Percentiles rank a stretch among this genome's conserved stretches.
Evolutionary conservation across 2,329 filamentous ascomycete species (phyloP).

Genomic region (Hypoxylon sp.): DNA sequence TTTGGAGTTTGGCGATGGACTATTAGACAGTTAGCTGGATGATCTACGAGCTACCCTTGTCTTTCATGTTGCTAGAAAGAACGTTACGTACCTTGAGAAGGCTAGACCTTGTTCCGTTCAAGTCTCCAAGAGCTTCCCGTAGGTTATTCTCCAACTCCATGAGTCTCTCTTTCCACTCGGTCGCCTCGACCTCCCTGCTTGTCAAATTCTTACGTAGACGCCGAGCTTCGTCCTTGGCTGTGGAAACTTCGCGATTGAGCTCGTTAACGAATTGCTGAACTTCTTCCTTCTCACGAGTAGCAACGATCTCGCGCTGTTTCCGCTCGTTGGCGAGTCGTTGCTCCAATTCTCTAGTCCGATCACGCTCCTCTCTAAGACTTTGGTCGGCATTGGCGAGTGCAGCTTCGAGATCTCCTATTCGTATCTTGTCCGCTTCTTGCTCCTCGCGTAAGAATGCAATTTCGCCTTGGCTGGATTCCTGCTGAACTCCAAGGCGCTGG

Average conservation of each 20-base stretch:
- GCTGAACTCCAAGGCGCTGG: slow-evolving; percentile 87
- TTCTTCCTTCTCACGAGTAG: slow-evolving; percentile 91
- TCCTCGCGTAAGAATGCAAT: slow-evolving; percentile 96
- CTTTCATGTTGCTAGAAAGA: not conserved
- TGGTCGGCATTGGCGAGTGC: slow-evolving; percentile 84
- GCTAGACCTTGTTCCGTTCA: slow-evolving; percentile 86
- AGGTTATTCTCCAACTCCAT: slow-evolving; percentile 92
- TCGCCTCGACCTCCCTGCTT: slow-evolving; percentile 87
- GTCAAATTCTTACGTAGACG: slow-evolving; percentile 85
- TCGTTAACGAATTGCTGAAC: slow-evolving; percentile 94
- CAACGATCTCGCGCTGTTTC: slow-evolving; percentile 87
- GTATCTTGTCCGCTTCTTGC: slow-evolving; percentile 97
- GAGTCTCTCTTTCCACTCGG: slow-evolving; percentile 90
- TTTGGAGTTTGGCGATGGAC: slow-evolving; percentile 88
- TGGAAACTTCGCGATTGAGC: slow-evolving; percentile 85
- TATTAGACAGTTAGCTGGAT: slow-evolving; percentile 52
- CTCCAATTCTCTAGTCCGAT: slow-evolving; percentile 78
- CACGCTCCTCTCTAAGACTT: slow-evolving; percentile 85
- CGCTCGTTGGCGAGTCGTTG: slow-evolving; percentile 83
- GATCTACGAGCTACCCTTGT: not conserved
- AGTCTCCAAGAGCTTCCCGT: slow-evolving; percentile 86
- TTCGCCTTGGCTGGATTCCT: slow-evolving; percentile 92
- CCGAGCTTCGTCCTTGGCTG: slow-evolving; percentile 87
- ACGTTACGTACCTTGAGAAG: slow-evolving; percentile 79
- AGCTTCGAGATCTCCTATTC: slow-evolving; percentile 93